Evolutionary conservation across 176 grass and related monocot species (phyloP).

Genomic region (Oryza nivara): DNA sequence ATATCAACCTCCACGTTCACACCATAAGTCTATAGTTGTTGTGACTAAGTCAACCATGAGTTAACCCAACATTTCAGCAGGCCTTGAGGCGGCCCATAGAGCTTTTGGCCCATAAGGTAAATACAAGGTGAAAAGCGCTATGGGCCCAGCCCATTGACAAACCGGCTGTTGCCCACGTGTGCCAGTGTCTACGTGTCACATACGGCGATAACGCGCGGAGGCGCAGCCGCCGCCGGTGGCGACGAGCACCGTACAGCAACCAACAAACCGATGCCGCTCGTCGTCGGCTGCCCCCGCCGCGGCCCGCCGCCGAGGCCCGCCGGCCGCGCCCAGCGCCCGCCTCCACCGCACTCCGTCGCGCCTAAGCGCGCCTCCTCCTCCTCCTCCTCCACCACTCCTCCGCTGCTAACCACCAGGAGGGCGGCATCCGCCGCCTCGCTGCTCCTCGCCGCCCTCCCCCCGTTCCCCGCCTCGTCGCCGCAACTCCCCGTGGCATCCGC

Average conservation of each 20-base stretch:
- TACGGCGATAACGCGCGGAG: constrained; percentile 24
- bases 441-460: constrained; percentile 45
- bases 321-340: constrained; percentile 27
- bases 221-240: neutral
- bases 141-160: neutral
- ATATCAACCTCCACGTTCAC: too few relatives aligned
- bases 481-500: constrained; percentile 33
- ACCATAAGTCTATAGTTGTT: too few relatives aligned
- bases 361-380: constrained; percentile 12
- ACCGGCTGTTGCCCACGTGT: neutral
- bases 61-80: too few relatives aligned
- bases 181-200: neutral
- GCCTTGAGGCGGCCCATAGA: too few relatives aligned
- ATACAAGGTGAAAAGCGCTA: too few relatives aligned
- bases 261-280: constrained; percentile 42
- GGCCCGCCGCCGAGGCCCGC: constrained; percentile 44
- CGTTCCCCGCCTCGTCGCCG: constrained; percentile 41
- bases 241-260: neutral
- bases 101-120: too few relatives aligned
- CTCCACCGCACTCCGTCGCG: neutral
- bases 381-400: neutral
- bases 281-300: constrained; percentile 44
- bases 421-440: constrained; percentile 33
- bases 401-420: constrained; percentile 42
- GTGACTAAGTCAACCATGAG: too few relatives aligned